phyloP scores from a whole-genome alignment of 2,329 filamentous ascomycete species.

The Pseudogymnoascus sp. region DNA sequence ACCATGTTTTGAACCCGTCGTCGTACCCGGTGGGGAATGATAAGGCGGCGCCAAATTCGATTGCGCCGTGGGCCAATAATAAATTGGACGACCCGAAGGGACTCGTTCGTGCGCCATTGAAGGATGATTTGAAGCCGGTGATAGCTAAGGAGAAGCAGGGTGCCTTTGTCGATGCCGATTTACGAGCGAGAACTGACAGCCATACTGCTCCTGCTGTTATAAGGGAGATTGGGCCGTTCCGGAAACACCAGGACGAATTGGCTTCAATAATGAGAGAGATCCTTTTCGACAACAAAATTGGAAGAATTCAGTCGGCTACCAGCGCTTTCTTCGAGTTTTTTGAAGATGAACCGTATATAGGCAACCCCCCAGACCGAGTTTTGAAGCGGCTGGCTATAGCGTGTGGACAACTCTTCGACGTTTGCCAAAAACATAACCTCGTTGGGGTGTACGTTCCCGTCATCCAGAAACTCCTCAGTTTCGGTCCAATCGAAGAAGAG shows the following conservation, averaged over 20 bases:
- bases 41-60: neutral
- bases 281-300: neutral
- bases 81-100: constrained; percentile 2
- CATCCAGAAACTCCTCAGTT: neutral
- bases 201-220: neutral
- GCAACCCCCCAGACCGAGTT: neutral
- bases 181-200: neutral
- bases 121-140: neutral
- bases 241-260: neutral
- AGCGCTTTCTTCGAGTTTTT: neutral
- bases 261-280: neutral
- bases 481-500: constrained; percentile 7
- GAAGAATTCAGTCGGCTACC: neutral
- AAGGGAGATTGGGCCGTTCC: neutral
- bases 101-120: neutral
- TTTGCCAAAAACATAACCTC: neutral
- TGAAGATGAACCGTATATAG: neutral
- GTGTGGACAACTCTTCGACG: constrained; percentile 1
- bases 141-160: neutral
- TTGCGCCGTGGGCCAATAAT: neutral
- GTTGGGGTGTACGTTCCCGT: constrained; percentile 2
- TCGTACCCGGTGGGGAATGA: neutral
- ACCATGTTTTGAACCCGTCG: constrained; percentile 7
- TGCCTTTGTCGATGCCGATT: neutral
- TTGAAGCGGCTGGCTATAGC: neutral